A percentile compares a stretch with the other conserved stretches of the same genome.
Evolutionary conservation across 495 filamentous ascomycete species (phyloP).

Genomic region (Talaromyces liani): DNA sequence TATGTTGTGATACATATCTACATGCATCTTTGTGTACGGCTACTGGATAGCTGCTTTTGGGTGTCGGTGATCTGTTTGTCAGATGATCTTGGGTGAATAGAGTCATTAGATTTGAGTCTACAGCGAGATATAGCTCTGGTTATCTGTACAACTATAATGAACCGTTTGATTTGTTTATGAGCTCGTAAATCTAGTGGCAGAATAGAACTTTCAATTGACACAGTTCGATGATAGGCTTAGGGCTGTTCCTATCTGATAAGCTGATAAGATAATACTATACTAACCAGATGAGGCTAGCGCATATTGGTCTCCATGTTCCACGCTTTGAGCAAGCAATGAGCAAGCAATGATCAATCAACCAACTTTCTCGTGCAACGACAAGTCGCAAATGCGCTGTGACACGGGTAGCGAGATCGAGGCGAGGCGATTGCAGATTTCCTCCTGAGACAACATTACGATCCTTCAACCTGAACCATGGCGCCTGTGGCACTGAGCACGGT

Average conservation of each 20-base stretch:
- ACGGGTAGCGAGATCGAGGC: neutral
- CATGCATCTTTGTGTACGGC: neutral
- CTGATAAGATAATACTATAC: neutral
- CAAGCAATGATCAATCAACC: neutral
- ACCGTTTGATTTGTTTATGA: neutral
- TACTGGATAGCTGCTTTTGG: constrained; percentile 9
- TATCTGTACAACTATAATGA: neutral
- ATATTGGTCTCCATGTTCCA: neutral
- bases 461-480: constrained; percentile 25
- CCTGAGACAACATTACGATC: neutral
- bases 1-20: neutral
- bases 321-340: neutral
- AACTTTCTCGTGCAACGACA: neutral
- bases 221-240: neutral
- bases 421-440: neutral
- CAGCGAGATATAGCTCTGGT: neutral
- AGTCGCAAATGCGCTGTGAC: neutral
- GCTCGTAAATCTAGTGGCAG: no score
- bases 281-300: neutral
- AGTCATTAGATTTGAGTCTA: neutral
- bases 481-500: constrained; percentile 38
- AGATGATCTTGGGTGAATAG: neutral
- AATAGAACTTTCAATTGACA: no score
- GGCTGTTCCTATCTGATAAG: neutral
- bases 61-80: neutral